Evolutionary conservation across 1,284 basidiomycete species (phyloP).

Genomic region (Boletus smithii): DNA sequence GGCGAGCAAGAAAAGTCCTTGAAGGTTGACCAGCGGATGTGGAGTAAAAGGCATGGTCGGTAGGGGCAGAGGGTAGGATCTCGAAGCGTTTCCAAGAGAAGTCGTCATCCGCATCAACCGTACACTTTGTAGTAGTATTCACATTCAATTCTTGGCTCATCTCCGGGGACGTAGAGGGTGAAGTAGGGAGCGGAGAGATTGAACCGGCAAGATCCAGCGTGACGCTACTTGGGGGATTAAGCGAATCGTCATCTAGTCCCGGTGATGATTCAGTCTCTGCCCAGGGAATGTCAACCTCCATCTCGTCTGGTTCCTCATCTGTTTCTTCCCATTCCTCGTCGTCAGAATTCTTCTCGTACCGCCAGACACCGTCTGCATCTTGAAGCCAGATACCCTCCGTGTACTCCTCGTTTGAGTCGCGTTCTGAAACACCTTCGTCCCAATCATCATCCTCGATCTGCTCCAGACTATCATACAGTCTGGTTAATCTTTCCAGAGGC

Average conservation of each 20-base stretch:
- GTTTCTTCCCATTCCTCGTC: conserved; percentile 40
- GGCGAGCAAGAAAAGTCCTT: conserved; percentile 68
- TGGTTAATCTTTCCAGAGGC: conserved; percentile 63
- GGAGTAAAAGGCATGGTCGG: conserved; percentile 78
- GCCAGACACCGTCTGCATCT: conserved; percentile 51
- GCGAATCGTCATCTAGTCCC: conserved; percentile 19
- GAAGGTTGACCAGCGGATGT: conserved; percentile 60
- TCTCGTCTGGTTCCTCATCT: conserved; percentile 29
- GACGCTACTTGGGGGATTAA: conserved; percentile 13
- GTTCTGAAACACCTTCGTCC: conserved; percentile 51
- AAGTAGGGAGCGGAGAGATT: conserved; percentile 28
- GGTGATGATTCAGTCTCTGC: conserved; percentile 23
- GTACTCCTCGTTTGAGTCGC: conserved; percentile 37
- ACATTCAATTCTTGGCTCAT: conserved; percentile 35
- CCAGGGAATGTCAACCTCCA: conserved; percentile 30
- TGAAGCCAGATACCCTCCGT: conserved; percentile 53
- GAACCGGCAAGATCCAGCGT: conserved; percentile 24
- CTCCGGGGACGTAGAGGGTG: conserved; percentile 32
- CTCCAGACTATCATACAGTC: conserved; percentile 70
- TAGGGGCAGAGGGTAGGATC: conserved; percentile 68
- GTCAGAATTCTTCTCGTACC: conserved; percentile 37
- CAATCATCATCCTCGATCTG: conserved; percentile 71
- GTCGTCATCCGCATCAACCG: conserved; percentile 29
- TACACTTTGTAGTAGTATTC: conserved; percentile 23
- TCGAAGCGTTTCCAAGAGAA: conserved; percentile 74